Evolutionary conservation across 2,329 filamentous ascomycete species (phyloP), one percentile per base, ranked within the genome.

Genomic region (Penicillium sp.): DNA sequence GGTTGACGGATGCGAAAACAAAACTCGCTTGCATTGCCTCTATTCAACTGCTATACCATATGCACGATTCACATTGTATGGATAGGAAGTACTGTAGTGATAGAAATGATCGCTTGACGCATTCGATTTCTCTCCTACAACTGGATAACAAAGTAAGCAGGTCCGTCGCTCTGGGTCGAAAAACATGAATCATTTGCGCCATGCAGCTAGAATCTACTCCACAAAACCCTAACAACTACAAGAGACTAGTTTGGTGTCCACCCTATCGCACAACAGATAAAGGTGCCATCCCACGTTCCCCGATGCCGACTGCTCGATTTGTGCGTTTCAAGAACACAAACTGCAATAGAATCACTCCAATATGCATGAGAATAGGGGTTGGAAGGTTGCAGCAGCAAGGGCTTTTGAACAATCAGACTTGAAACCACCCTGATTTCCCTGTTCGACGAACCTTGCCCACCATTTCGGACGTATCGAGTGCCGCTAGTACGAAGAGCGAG

Each of bases 381-480:
- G 49, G 45, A 51, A 62, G 58, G 51, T 61, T 55, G 49, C 58
- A 56, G 51, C 35, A 53, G 24, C 38, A 10, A 50, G n/a, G 38
- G 38, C 38, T 26, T 35, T 33, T 12, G 49, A 35, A 51, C 49
- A 35, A 24, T 15, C 57, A 53, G 37, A 55, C 35, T 42, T 58
- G 45, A 59, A 64, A 65, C 61, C 49, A 44, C 17, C 37, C 51
- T 13, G 56, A n/a, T 26, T 44, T 53, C 38, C 53, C 35, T 54
- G 50, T 54, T 55, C 22, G 51, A 51, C 44, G 24, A 56, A 45
- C 33, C 51, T 64, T 54, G 57, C 61, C 58, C 55, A 54, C 45
- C 17, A 24, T 26, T 66, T 67, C 45, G 42, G 63, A 68, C 60
- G 59, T 63, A 57, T 70, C 64, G 59, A 65, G 42, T 63, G 53